A percentile compares a stretch with the other conserved stretches of the same genome.
Evolutionary conservation across 2,329 filamentous ascomycete species (phyloP).

Genomic region (Phyllosticta capitalensis): DNA sequence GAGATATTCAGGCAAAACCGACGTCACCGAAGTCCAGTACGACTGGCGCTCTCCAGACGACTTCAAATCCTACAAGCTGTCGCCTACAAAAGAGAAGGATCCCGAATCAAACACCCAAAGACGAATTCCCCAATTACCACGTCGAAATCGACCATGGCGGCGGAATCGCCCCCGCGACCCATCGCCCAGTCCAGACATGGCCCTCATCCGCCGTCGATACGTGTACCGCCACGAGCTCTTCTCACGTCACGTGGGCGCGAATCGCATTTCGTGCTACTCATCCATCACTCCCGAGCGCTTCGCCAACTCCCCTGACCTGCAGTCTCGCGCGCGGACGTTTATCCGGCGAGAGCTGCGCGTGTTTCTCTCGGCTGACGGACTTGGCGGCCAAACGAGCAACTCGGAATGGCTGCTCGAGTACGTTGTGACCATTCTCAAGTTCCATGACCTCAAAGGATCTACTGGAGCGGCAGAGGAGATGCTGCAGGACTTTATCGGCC

Average conservation of each 20-base stretch:
- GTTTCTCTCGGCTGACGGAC: conserved; percentile 46
- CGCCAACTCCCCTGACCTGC: conserved; percentile 52
- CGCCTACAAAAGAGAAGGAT: conserved; percentile 17
- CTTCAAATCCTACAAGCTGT: conserved; percentile 51
- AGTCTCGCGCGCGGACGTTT: conserved; percentile 70
- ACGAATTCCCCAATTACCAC: conserved; percentile 9
- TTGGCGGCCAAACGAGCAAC: conserved; percentile 49
- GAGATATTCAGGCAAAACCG: conserved; percentile 36
- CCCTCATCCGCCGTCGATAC: conserved; percentile 53
- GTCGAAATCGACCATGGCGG: conserved; percentile 14
- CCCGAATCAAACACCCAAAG: background rate
- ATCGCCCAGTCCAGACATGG: conserved; percentile 23
- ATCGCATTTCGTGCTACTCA: conserved; percentile 64
- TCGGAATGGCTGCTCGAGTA: conserved; percentile 82
- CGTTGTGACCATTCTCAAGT: conserved; percentile 72
- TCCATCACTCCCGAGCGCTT: conserved; percentile 63
- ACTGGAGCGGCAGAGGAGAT: conserved; percentile 71
- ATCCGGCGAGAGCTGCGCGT: conserved; percentile 76
- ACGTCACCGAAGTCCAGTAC: conserved; percentile 54
- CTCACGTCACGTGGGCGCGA: conserved; percentile 75
- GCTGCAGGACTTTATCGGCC: conserved; percentile 67
- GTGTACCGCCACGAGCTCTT: conserved; percentile 66
- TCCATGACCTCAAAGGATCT: conserved; percentile 70
- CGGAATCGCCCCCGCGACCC: conserved; percentile 12
- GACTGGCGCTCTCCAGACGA: conserved; percentile 44